These are phyloP conservation scores for Phytophthora tentaculata DNA, from an alignment of 352 stramenopile species.

Conservation along the genomic window DNA sequence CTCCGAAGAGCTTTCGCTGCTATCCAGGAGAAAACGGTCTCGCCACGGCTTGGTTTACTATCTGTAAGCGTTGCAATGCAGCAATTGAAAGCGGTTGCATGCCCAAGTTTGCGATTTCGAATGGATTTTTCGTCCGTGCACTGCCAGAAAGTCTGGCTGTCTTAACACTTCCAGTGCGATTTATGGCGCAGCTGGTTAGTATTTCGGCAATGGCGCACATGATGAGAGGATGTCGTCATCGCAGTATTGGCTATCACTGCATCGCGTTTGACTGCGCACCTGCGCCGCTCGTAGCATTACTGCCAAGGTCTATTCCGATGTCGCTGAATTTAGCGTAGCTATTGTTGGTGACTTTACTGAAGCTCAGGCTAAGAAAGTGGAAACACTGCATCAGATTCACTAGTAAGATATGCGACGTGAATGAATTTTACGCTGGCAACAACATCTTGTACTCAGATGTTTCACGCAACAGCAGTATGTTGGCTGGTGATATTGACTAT, in stretches of 20 bases:
- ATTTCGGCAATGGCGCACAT: too few relatives aligned
- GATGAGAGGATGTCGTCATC: not conserved
- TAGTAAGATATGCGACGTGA: not conserved
- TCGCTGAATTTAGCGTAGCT: not conserved
- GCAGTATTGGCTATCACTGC: not conserved
- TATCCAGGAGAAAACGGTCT: not conserved
- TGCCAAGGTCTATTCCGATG: not conserved
- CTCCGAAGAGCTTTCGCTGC: too few relatives aligned
- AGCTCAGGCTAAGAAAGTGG: not conserved
- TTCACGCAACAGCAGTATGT: not conserved
- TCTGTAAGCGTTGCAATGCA: not conserved
- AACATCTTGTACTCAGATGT: not conserved
- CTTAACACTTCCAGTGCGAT: not conserved
- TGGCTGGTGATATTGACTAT: not conserved
- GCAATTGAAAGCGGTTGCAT: conserved; percentile 1
- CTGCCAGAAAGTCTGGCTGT: not conserved
- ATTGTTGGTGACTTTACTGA: not conserved
- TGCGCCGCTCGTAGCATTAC: too few relatives aligned
- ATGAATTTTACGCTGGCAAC: not conserved
- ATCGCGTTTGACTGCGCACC: not conserved
- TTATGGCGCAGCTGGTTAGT: too few relatives aligned
- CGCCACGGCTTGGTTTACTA: conserved; percentile 2
- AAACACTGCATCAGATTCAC: not conserved
- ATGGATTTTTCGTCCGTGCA: conserved; percentile 1
- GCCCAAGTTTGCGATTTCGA: too few relatives aligned